Evolutionary conservation across 2,329 filamentous ascomycete species (phyloP), one percentile per base, ranked within the genome.

Genomic region (Alternaria dauci): DNA sequence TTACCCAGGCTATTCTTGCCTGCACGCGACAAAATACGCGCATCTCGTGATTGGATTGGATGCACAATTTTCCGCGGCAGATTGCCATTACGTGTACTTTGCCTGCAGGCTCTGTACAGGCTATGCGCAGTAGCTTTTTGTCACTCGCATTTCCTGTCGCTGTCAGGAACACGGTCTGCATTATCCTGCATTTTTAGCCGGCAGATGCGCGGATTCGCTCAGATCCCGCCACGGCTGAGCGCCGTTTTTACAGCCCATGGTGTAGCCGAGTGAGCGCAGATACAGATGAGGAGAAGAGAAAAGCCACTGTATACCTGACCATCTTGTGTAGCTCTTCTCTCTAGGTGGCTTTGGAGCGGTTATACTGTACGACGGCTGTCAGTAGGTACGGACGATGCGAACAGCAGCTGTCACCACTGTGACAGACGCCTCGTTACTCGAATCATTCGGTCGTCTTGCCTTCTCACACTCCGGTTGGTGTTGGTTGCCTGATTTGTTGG

Each of bases 181-280:
- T 56, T 52, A 26, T 20, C 26, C 57, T 52, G 32, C 26, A 23
- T 44, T 55, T 59, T 55, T 59, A 36, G 25, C 30, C 57, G 57
- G 44, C 16, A 59, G n/a, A 34, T 23, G 30, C 47, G 42, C 28
- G 48, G 55, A 53, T 58, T 58, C 48, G 55, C 46, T 51, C 38
- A 20, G 9, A 39, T 30, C 25, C 16, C 32, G 28, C 32, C 38
- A 28, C 48, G 23, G 32, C 8, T 14, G n/a, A 55, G 46, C 52
- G 52, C 52, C 53, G 42, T 47, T 36, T 39, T 28, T 34, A 48
- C 20, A 50, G 20, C 39, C 20, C 23, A 25, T 58, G 41, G 55
- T 28, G 55, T 43, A 39, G 42, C 41, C 18, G 38, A 34, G 41
- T 36, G 14, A 20, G 18, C 46, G 46, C 36, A 59, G 18, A 26